Conservation (phyloP, 2,329 filamentous ascomycete species). For the Didymosphaeria variabile region DNA sequence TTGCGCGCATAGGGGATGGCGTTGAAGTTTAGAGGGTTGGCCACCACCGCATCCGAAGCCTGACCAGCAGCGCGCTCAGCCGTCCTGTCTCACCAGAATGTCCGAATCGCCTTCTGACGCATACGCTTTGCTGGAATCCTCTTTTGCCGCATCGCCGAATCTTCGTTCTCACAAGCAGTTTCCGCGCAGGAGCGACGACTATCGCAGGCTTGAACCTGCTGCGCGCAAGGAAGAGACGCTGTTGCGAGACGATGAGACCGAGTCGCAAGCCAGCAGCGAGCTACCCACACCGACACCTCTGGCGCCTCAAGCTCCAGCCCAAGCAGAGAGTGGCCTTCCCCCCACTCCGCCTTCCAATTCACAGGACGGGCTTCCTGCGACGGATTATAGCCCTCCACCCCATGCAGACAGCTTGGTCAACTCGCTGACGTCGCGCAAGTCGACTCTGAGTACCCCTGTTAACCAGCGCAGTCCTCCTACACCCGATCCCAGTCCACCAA, state of each 20-base stretch:
- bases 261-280: conserved; percentile 34
- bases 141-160: conserved; percentile 39
- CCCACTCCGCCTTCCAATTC: conserved; percentile 56
- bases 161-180: conserved; percentile 38
- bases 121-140: conserved; percentile 43
- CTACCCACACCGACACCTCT: conserved; percentile 41
- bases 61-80: conserved; percentile 5
- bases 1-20: conserved; percentile 34
- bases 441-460: conserved; percentile 52
- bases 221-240: conserved; percentile 30
- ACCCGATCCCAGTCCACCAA: conserved; percentile 46
- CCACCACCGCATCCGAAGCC: conserved; percentile 5
- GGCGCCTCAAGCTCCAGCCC: conserved; percentile 25
- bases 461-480: conserved; percentile 52
- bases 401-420: conserved; percentile 52
- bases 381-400: conserved; percentile 35
- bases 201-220: conserved; percentile 32
- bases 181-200: conserved; percentile 39
- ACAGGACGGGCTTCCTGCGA: conserved; percentile 38
- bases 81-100: conserved; percentile 31
- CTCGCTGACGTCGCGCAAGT: conserved; percentile 51
- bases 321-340: conserved; percentile 51
- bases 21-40: conserved; percentile 14
- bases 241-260: conserved; percentile 39
- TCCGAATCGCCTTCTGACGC: conserved; percentile 31